These are phyloP conservation scores for Cyberlindnera euphorbiiphila DNA, from an alignment of 805 yeast genomes.

Conservation along the genomic window DNA sequence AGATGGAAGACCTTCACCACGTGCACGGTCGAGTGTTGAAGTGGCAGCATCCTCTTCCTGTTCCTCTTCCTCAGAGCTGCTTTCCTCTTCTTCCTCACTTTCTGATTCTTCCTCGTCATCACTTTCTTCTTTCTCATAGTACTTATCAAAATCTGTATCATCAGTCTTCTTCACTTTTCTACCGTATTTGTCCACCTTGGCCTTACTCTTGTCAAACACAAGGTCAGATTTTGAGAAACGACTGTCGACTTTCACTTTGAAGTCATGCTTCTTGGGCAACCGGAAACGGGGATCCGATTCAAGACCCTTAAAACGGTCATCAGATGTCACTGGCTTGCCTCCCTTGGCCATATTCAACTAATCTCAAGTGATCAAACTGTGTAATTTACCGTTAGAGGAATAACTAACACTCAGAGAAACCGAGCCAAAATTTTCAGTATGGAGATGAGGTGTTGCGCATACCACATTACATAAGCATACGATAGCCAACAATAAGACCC, in stretches of 20 bases:
- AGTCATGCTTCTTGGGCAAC: conserved; percentile 61
- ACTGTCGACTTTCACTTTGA: conserved; percentile 77
- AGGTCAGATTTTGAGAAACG: conserved; percentile 68
- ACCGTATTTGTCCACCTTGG: conserved; percentile 84
- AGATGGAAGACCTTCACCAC: conserved; percentile 56
- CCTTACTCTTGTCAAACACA: conserved; percentile 51
- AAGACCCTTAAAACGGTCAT: conserved; percentile 74
- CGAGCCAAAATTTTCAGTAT: conserved; percentile 8
- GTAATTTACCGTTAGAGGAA: no score
- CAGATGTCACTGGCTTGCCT: conserved; percentile 39
- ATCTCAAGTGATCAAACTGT: no score
- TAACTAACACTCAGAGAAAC: background rate
- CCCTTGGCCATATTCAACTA: conserved; percentile 10
- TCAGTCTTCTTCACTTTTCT: conserved; percentile 54
- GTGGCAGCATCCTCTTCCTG: conserved; percentile 22
- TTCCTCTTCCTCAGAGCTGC: conserved; percentile 19
- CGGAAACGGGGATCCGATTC: conserved; percentile 88
- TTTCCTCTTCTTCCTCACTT: conserved; percentile 16
- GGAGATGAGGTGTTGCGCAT: conserved; percentile 13
- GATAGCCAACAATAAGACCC: no score
- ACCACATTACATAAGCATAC: conserved; percentile 5
- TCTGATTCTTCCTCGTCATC: conserved; percentile 26
- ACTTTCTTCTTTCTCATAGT: conserved; percentile 37
- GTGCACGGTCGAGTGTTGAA: conserved; percentile 49
- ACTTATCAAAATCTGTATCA: conserved; percentile 24